Evolutionary conservation across 108 stramenopile genomes (phyloP).

Genomic region (Cyclostephanos invisitatus): DNA sequence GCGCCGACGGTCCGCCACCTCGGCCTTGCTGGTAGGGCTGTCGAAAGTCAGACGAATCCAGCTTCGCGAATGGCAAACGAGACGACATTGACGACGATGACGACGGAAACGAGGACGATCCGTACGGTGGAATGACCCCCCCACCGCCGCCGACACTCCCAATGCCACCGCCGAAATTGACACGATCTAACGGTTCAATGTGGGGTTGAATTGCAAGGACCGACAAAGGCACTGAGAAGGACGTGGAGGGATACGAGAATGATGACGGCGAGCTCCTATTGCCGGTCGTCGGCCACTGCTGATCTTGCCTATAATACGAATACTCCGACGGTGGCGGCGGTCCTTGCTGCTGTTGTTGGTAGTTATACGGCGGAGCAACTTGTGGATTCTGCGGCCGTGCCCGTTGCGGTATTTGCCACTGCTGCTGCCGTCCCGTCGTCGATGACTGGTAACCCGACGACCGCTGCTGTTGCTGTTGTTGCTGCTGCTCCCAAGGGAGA

Average conservation of each 20-base stretch:
- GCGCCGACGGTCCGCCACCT: not conserved
- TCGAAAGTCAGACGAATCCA: conserved; percentile 8
- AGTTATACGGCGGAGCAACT: not conserved
- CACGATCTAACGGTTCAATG: conserved; percentile 4
- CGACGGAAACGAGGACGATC: not conserved
- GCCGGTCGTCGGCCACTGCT: not conserved
- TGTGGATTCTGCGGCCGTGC: not conserved
- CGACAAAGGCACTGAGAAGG: conserved; percentile 5
- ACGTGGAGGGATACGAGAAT: not conserved
- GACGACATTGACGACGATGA: not conserved
- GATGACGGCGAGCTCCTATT: not conserved
- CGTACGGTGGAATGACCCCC: not conserved
- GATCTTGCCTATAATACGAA: not conserved
- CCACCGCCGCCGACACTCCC: not conserved
- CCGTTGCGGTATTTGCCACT: not conserved
- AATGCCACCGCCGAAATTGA: not conserved
- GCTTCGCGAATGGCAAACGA: not conserved
- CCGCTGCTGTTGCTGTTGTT: conserved; percentile 3
- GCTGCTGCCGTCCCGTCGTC: not conserved
- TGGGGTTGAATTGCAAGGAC: conserved; percentile 6
- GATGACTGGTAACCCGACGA: not conserved
- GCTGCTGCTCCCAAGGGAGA: not conserved
- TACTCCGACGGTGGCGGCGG: not conserved
- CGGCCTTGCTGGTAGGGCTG: not conserved
- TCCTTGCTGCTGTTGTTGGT: not conserved